These are phyloP conservation scores for Phylloporus rhodoxanthus DNA, from an alignment of 768 basidiomycete species.

Conservation along the genomic window DNA sequence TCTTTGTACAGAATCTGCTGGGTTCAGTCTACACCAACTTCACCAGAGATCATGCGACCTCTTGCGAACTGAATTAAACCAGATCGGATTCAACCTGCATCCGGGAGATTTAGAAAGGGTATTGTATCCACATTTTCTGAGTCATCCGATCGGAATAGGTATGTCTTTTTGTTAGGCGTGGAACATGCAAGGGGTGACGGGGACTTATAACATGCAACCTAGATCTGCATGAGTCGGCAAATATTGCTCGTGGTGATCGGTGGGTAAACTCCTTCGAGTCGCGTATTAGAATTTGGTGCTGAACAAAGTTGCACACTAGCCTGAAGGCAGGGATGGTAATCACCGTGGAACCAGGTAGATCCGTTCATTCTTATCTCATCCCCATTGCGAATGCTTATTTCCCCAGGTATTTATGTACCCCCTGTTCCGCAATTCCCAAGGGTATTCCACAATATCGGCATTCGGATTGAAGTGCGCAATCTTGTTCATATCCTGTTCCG, in stretches of 20 bases:
- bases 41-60: conserved; percentile 68
- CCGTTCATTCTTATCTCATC: not conserved
- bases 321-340: conserved; percentile 84
- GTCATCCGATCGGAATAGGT: conserved; percentile 92
- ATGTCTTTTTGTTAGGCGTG: conserved; percentile 17
- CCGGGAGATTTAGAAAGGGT: conserved; percentile 57
- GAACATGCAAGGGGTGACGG: conserved; percentile 4
- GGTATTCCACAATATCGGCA: conserved; percentile 84
- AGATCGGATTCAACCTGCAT: conserved; percentile 42
- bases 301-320: conserved; percentile 33
- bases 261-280: conserved; percentile 27
- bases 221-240: conserved; percentile 87
- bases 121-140: conserved; percentile 89
- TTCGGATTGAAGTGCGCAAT: conserved; percentile 74
- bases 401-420: conserved; percentile 81
- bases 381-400: conserved; percentile 5
- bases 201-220: conserved; percentile 11
- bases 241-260: conserved; percentile 51
- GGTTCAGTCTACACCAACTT: conserved; percentile 64
- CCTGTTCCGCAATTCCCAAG: conserved; percentile 71
- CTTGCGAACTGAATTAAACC: conserved; percentile 65
- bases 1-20: conserved; percentile 52
- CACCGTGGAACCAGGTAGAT: conserved; percentile 80
- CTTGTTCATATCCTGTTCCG: not conserved
- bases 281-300: not conserved